Evolutionary conservation across 768 basidiomycete genomes (phyloP).

Genomic region (Rhodotorula kratochvilovae): DNA sequence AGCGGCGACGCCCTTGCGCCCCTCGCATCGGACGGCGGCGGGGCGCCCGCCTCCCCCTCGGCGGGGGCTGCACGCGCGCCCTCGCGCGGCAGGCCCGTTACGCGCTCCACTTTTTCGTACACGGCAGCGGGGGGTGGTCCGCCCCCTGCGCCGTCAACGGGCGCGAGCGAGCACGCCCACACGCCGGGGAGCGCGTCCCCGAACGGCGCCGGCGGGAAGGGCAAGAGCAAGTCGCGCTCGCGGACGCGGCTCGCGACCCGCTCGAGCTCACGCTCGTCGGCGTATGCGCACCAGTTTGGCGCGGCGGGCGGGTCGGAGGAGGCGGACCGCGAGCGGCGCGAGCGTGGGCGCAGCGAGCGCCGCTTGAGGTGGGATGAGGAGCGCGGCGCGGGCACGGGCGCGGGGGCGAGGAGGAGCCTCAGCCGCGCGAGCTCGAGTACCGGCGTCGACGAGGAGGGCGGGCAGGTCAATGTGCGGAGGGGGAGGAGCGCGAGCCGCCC

Average conservation of each 20-base stretch:
- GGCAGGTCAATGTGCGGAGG: not conserved
- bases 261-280: conserved; percentile 12
- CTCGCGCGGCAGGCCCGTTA: not conserved
- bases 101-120: not conserved
- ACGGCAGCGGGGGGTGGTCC: not conserved
- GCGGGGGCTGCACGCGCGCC: not conserved
- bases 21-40: too few species aligned
- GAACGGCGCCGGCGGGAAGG: not conserved
- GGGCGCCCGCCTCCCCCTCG: not conserved
- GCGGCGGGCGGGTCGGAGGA: not conserved
- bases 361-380: conserved; percentile 1
- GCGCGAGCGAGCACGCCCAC: not conserved
- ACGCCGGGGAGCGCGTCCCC: not conserved
- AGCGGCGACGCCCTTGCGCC: not conserved
- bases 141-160: conserved; percentile 5
- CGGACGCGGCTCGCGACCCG: not conserved
- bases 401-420: not conserved
- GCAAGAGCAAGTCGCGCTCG: conserved; percentile 5
- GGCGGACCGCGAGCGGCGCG: not conserved
- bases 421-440: not conserved
- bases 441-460: not conserved
- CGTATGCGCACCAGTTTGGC: conserved; percentile 19
- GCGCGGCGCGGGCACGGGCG: not conserved
- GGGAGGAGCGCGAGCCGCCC: not conserved
- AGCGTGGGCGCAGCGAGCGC: not conserved